Evolutionary conservation across 495 filamentous ascomycete species (phyloP), one percentile per base, ranked within the genome.

Genomic region (Aspergillus carlsbadensis): DNA sequence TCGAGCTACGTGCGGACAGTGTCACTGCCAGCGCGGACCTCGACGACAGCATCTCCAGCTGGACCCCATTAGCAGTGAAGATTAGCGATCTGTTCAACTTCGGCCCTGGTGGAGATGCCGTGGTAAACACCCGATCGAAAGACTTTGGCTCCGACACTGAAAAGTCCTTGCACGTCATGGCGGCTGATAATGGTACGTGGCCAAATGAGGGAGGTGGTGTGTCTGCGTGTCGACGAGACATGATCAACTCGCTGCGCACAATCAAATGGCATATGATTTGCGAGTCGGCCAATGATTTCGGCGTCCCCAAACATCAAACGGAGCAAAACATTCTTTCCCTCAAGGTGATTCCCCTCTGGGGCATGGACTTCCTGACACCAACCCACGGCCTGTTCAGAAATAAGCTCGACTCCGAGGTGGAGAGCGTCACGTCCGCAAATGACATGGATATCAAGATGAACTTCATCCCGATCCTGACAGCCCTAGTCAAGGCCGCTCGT

Each of bases 261-360:
- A 83, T 87, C 54, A 80, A 80, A 52, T 86, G 84, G 78, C 84
- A 87, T 57, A 83, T 87, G 71, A 73, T 87, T 33, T 84, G 81
- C 43, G 84, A 87, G 64, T 80, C 82, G 2, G 84, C 83, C 8
- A 86, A 85, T 57, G 84, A 87, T 55, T 86, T 80, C 56, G 84
- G 84, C 10, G 68, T 86, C 10, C 84, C 84, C 5, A 85, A 85
- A 51, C 81, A 85, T 61, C 84, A 87, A 64, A 84, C 83, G 0
- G 84, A 87, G 65, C 76, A 79, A 60, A 87, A 86, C 42, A 79
- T 87, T 6, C 78, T 86, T 55, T 86, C 84, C 0, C 65, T 87
- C 42, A 86, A 85, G 60, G 65, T 85, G n/a, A 74, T 87, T 39
- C 84, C 84, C 5, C 78, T 87, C 0, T 87, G 84, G 84, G 84